Evolutionary conservation across 2,329 filamentous ascomycete genomes (phyloP).

Genomic region (Microdochium paspali): DNA sequence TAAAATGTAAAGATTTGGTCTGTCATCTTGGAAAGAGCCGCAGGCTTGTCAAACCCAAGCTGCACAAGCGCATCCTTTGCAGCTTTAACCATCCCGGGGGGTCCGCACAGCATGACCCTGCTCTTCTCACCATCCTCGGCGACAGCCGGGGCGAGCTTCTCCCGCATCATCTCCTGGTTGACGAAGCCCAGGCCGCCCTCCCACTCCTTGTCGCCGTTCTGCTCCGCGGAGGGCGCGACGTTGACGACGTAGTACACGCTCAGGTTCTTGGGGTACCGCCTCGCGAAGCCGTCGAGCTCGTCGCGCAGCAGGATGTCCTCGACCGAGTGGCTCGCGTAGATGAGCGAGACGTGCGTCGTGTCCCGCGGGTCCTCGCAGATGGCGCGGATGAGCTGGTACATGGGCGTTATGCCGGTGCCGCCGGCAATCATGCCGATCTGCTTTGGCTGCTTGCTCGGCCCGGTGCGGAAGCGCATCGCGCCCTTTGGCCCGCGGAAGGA

Average conservation of each 20-base stretch:
- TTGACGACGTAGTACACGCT: conserved; percentile 47
- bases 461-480: conserved; percentile 39
- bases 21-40: conserved; percentile 36
- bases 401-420: conserved; percentile 42
- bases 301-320: conserved; percentile 48
- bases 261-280: conserved; percentile 41
- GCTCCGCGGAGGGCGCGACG: conserved; percentile 21
- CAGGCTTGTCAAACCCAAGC: conserved; percentile 41
- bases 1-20: conserved; percentile 39
- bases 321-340: conserved; percentile 51
- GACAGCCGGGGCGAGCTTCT: conserved; percentile 27
- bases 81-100: conserved; percentile 49
- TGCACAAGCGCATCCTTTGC: conserved; percentile 38
- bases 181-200: conserved; percentile 37
- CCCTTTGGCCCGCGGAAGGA: conserved; percentile 47
- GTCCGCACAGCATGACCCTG: conserved; percentile 51
- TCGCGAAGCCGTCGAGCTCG: conserved; percentile 44
- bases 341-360: conserved; percentile 42
- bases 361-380: conserved; percentile 53
- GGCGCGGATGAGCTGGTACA: conserved; percentile 53
- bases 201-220: conserved; percentile 26
- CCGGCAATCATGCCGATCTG: conserved; percentile 47
- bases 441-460: conserved; percentile 18
- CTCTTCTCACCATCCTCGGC: conserved; percentile 20
- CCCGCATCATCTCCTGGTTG: conserved; percentile 37